Evolutionary conservation across 2,329 filamentous ascomycete species (phyloP), one percentile per base, ranked within the genome.

Genomic region (Paraconiothyrium sp.): DNA sequence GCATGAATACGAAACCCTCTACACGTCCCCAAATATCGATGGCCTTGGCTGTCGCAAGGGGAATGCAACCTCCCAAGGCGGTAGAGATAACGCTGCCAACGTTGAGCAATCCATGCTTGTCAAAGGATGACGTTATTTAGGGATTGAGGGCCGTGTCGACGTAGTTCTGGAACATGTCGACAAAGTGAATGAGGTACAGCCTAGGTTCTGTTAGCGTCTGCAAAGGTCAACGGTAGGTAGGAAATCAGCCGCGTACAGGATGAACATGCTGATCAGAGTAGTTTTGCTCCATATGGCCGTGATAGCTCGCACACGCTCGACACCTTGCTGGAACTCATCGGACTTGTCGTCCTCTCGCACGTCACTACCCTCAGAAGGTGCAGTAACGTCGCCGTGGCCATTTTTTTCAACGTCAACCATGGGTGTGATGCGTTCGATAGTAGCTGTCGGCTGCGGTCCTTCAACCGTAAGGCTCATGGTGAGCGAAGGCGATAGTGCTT

Each of bases 131-230:
- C 2, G 77, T 78, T 60, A 84, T 81, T 57, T 73, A 81, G 3
- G 77, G 71, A 4, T 74, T 74, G 30, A 81, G 63, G 6, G 79
- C 78, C 48, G 74, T 70, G 41, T 81, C 79, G 49, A 81, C 78
- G 54, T 76, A 75, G 57, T 81, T 75, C 61, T 83, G 77, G 48
- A 84, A 69, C 32, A 80, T 83, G 49, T 85, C 84, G 66, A 83
- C 80, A 58, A 85, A 82, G 48, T 81, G 80, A 63, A 84, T 79
- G 2, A 84, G 62, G 64, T 81, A 84, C 46, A 85, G 77, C 39
- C 81, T 83, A 22, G n/a, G 9, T 10, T 35, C 41, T 9, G 24
- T 34, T 37, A 14, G 54, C 22, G 32, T 51, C 22, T 34, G 49
- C 4, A 11, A 37, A 3, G 7, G 47, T 24, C 13, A 9, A 4